phyloP scores from a whole-genome alignment of 1,139 yeast species.

The Schwanniomyces etchellsii region DNA sequence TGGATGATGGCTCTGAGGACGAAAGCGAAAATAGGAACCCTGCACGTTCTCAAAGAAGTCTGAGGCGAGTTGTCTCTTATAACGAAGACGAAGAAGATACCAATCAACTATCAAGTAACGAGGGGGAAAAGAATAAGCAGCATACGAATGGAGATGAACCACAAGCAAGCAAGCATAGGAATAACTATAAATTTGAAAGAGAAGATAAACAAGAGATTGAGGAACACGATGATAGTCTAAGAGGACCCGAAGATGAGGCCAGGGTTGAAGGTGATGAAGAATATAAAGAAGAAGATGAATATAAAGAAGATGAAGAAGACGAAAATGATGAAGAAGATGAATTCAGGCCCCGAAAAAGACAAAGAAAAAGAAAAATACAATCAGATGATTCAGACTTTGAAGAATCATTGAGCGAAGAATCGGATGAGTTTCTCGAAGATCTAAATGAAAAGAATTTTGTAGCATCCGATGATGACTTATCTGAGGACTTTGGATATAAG shows the following conservation, averaged over 20 bases:
- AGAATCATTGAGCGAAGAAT: slow-evolving; percentile 25
- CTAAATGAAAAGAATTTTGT: slow-evolving; percentile 30
- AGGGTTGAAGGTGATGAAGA: slow-evolving; percentile 5
- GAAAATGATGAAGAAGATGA: slow-evolving; percentile 32
- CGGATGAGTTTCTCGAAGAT: slow-evolving; percentile 25
- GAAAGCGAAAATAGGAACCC: slow-evolving; percentile 6
- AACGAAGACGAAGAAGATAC: slow-evolving; percentile 16
- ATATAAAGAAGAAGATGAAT: slow-evolving; percentile 4
- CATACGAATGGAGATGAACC: no score
- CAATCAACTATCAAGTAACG: no score
- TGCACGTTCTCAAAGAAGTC: slow-evolving; percentile 6
- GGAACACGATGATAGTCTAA: slow-evolving; percentile 24
- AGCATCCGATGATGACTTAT: slow-evolving; percentile 29
- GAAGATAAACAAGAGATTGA: slow-evolving; percentile 20
- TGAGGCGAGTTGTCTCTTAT: slow-evolving; percentile 11
- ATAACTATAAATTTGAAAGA: slow-evolving; percentile 5
- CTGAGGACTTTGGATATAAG: slow-evolving; percentile 25
- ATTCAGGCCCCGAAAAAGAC: slow-evolving; percentile 11
- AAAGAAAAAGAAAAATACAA: slow-evolving; percentile 12
- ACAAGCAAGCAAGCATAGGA: slow-evolving; percentile 4
- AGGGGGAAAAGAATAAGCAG: no score
- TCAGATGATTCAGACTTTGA: slow-evolving; percentile 20
- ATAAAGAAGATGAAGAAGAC: slow-evolving; percentile 12
- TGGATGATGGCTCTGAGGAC: slow-evolving; percentile 1
- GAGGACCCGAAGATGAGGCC: slow-evolving; percentile 5